Conservation (phyloP, 305 asterid genomes). For the Fraxinus sp. region DNA sequence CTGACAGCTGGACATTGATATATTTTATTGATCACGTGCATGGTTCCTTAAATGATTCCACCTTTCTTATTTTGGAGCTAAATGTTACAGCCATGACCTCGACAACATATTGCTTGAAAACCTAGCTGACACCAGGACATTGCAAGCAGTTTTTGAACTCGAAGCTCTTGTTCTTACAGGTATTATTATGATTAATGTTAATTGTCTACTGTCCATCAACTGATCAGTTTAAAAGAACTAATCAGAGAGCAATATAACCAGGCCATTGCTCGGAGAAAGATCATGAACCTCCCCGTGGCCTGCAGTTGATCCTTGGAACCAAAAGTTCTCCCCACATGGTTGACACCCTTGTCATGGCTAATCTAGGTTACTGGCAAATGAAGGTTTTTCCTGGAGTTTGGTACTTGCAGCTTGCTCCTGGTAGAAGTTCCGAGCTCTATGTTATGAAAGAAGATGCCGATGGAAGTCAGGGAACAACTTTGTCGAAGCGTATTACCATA, state of each 20-base stretch:
- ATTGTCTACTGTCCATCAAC: neutral
- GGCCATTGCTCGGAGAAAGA: constrained; percentile 99
- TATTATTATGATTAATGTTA: constrained; percentile 28
- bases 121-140: constrained; percentile 83
- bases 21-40: neutral
- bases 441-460: constrained; percentile 69
- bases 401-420: constrained; percentile 97
- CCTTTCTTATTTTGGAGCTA: constrained; percentile 16
- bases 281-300: constrained; percentile 96
- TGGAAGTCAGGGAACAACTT: constrained; percentile 48
- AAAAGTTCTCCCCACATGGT: constrained; percentile 81
- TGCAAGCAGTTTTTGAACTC: constrained; percentile 94
- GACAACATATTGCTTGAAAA: constrained; percentile 95
- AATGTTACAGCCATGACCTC: constrained; percentile 80
- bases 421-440: constrained; percentile 94
- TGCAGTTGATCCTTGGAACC: constrained; percentile 94
- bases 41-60: neutral
- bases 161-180: constrained; percentile 98
- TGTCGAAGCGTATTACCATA: constrained; percentile 69
- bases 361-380: constrained; percentile 99
- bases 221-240: constrained; percentile 25
- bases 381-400: constrained; percentile 93
- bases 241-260: constrained; percentile 33
- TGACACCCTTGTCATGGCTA: constrained; percentile 99
- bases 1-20: constrained; percentile 68